phyloP scores from a whole-genome alignment of 768 basidiomycete genomes.

The Xanthoconium purpureum region DNA sequence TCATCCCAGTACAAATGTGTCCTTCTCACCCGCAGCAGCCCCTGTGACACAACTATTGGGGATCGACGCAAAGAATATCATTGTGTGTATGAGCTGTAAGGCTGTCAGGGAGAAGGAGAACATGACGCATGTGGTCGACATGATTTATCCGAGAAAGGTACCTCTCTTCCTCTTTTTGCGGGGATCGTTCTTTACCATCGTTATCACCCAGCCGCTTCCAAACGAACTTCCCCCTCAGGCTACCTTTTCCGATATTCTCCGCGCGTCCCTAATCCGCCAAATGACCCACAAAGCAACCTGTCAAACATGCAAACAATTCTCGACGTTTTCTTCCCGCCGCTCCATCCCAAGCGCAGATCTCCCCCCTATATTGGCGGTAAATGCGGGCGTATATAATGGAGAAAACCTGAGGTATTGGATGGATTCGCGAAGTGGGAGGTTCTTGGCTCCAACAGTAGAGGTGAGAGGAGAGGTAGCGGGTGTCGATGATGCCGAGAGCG shows the following conservation, averaged over 20 bases:
- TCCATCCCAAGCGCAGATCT: constrained; percentile 62
- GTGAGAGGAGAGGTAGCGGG: constrained; percentile 60
- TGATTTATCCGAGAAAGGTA: constrained; percentile 85
- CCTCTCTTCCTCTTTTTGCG: constrained; percentile 7
- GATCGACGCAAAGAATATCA: constrained; percentile 71
- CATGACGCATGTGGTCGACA: constrained; percentile 78
- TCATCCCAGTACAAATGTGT: constrained; percentile 8
- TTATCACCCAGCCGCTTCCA: constrained; percentile 28
- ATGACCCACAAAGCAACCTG: constrained; percentile 87
- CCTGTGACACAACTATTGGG: constrained; percentile 87
- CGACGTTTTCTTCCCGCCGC: constrained; percentile 68
- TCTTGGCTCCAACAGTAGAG: constrained; percentile 56
- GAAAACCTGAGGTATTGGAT: constrained; percentile 76
- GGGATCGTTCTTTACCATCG: background rate
- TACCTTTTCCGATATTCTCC: constrained; percentile 68
- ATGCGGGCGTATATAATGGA: constrained; percentile 75
- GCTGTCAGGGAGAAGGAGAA: constrained; percentile 70
- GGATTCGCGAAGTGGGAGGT: constrained; percentile 45
- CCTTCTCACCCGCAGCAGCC: constrained; percentile 46
- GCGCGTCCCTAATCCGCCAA: constrained; percentile 74
- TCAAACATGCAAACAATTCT: constrained; percentile 73
- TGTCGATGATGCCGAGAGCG: constrained; percentile 50
- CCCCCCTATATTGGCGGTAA: constrained; percentile 83
- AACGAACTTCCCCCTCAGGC: constrained; percentile 38
- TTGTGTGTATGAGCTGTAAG: constrained; percentile 74